Conservation (phyloP, 2,329 filamentous ascomycete genomes). For the Verticillium zaregamsianum region DNA sequence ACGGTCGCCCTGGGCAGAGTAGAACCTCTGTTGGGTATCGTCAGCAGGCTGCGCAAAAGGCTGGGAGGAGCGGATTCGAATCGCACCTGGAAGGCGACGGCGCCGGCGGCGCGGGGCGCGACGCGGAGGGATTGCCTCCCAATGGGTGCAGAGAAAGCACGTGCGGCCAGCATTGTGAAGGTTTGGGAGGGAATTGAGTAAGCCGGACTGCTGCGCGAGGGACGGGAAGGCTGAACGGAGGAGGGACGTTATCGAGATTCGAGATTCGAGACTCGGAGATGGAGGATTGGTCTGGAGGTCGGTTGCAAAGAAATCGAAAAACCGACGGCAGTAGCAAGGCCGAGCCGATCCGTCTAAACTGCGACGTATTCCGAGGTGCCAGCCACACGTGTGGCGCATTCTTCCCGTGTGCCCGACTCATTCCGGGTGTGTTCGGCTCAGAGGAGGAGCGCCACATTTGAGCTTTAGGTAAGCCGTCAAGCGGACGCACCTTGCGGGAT, state of each 20-base stretch:
- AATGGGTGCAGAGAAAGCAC: constrained; percentile 71
- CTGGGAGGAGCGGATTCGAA: neutral
- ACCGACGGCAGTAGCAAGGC: constrained; percentile 3
- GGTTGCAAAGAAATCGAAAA: constrained; percentile 4
- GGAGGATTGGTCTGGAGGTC: neutral
- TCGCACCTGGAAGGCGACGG: constrained; percentile 54
- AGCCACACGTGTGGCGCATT: constrained; percentile 3
- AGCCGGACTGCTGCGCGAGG: constrained; percentile 1
- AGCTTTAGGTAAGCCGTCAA: neutral
- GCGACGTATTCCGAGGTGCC: constrained; percentile 3
- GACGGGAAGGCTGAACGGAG: neutral
- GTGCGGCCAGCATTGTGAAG: constrained; percentile 75
- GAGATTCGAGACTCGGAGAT: neutral
- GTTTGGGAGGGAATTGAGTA: constrained; percentile 5
- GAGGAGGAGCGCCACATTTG: neutral
- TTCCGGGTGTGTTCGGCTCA: neutral
- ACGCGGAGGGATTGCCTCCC: constrained; percentile 75
- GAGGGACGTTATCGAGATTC: neutral
- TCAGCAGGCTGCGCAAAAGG: constrained; percentile 11
- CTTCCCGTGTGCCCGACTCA: neutral
- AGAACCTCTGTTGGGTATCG: constrained; percentile 45
- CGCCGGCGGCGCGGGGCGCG: constrained; percentile 51
- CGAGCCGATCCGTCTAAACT: constrained; percentile 5
- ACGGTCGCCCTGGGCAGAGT: constrained; percentile 60
- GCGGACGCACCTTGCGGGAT: too few species aligned